Base-by-base conservation (phyloP, 805 yeast species). In the Candida corydali region DNA sequence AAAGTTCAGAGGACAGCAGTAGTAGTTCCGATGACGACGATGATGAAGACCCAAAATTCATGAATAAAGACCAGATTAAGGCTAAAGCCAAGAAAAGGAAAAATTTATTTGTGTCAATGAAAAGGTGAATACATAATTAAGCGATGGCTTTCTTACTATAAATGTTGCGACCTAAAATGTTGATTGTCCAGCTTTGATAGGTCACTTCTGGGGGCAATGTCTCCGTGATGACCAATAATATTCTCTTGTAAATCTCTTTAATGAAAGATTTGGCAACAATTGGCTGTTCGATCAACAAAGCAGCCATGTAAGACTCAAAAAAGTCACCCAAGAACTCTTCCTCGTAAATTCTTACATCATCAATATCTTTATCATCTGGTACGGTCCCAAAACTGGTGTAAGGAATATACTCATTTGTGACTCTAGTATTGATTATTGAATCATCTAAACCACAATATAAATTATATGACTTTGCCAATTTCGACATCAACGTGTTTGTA, bases 261-360 rank as follows among this genome's bases (percentile, higher is more conserved):
- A 65, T 56, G 53, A 63, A 64, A n/a, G 36, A 29, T 39, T 57
- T 59, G 3, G 70, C 69, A 2, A 47, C 57, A 7, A 47, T 52
- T 4, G 70, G 70, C 42, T 56, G 63, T 32, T 64, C 69, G 12
- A 63, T 38, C 30, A 56, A 57, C 31, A 65, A 51, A 0, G 69
- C 65, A n/a, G 69, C 71, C n/a, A 63, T 60, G 32, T 65, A 65
- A 34, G 59, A 60, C 41, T 65, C 71, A 39, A 65, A 65, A 44
- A 58, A 65, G 40, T 65, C 71, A 1, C 63, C 71, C 23, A 65
- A 49, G 41, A 64, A 63, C 39, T 65, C 71, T 36, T 64, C 68
- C 44, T 65, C 70, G 40, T 63, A 64, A 24, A 52, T 41, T 22
- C 52, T 40, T 1, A 44, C 41, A 17, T 48, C 49, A 3, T 43